These are phyloP conservation scores for Coemansia sp. DNA, from an alignment of 192 early-diverging fungal genomes.

Conservation along the genomic window DNA sequence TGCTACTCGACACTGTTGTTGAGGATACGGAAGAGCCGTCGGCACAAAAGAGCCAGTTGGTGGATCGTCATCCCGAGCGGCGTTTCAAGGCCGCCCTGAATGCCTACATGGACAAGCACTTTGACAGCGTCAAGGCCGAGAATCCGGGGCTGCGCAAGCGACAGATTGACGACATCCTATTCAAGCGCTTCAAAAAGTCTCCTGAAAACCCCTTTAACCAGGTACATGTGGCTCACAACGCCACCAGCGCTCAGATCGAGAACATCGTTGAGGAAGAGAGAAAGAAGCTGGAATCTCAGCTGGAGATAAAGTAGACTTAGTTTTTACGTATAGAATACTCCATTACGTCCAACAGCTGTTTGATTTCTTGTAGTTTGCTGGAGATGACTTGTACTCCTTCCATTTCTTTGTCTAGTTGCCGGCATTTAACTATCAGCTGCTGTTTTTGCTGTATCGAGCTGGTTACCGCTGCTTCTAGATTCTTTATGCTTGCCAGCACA, in stretches of 20 bases:
- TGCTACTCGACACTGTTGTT: constrained; percentile 60
- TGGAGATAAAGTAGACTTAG: constrained; percentile 18
- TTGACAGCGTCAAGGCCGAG: constrained; percentile 72
- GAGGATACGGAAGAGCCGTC: constrained; percentile 9
- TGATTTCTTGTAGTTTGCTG: constrained; percentile 29
- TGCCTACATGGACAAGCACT: constrained; percentile 68
- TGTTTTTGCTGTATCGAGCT: constrained; percentile 28
- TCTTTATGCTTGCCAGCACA: constrained; percentile 26
- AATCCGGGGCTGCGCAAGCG: constrained; percentile 73
- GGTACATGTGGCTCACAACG: constrained; percentile 69
- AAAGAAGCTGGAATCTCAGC: constrained; percentile 31
- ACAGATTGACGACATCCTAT: constrained; percentile 76
- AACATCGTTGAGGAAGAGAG: constrained; percentile 50
- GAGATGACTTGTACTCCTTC: constrained; percentile 12
- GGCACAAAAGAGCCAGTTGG: constrained; percentile 44
- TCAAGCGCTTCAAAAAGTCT: constrained; percentile 75
- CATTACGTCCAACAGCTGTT: constrained; percentile 45
- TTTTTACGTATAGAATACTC: constrained; percentile 38
- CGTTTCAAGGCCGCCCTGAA: constrained; percentile 75
- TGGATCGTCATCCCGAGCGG: constrained; percentile 89
- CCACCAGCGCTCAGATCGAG: constrained; percentile 61
- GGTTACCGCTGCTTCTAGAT: constrained; percentile 14
- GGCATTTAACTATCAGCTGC: constrained; percentile 26
- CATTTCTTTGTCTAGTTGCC: constrained; percentile 25
- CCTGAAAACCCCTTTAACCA: constrained; percentile 82